Percentiles rank a stretch among this genome's conserved stretches.
Conservation (phyloP, 78 protist species). For the Creolimax fragrantissima region DNA sequence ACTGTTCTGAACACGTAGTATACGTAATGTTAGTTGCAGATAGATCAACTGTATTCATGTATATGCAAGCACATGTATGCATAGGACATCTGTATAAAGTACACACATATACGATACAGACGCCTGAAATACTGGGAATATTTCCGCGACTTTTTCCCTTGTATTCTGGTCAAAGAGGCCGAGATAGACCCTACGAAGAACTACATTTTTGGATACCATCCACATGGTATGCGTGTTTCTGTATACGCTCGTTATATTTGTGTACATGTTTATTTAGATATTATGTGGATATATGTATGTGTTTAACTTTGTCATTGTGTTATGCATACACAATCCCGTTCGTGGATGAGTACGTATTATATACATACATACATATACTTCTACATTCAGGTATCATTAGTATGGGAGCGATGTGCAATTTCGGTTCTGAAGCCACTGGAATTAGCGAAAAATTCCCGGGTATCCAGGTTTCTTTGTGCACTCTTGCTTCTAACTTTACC, state of each 20-base stretch:
- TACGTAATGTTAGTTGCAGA: too few relatives aligned
- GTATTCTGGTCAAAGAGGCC: not conserved
- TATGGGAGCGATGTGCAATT: not conserved
- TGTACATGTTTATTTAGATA: not conserved
- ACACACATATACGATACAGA: too few relatives aligned
- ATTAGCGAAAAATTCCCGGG: not conserved
- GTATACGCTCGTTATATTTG: not conserved
- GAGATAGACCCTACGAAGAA: not conserved
- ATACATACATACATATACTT: not conserved
- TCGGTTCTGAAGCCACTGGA: not conserved
- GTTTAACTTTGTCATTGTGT: not conserved
- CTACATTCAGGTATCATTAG: not conserved
- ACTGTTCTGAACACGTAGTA: too few relatives aligned
- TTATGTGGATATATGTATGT: too few relatives aligned
- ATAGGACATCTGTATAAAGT: too few relatives aligned
- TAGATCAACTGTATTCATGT: too few relatives aligned
- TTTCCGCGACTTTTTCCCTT: conserved; percentile 3
- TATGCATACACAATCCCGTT: not conserved
- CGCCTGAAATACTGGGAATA: not conserved
- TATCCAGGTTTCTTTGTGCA: not conserved
- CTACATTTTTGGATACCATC: conserved; percentile 14
- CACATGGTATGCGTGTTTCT: not conserved
- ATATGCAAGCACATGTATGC: too few relatives aligned
- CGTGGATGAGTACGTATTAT: not conserved
- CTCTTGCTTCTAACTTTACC: not conserved